Evolutionary conservation across 768 basidiomycete species (phyloP).

Genomic region (Mycena haematopus): DNA sequence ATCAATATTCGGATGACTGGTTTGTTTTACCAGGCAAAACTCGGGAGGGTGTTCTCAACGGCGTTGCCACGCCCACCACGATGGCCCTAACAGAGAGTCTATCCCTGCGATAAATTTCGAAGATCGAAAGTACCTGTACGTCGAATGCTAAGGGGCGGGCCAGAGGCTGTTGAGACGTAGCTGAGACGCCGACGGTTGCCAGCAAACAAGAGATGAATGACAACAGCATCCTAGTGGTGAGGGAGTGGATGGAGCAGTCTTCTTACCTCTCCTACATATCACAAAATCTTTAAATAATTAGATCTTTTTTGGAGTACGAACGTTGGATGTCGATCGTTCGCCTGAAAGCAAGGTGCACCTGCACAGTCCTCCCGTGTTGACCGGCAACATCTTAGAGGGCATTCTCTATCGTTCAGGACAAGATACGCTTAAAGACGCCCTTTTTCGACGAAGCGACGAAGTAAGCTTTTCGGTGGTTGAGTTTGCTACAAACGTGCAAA

Average conservation of each 20-base stretch:
- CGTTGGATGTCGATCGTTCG: constrained; percentile 13
- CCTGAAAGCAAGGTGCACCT: neutral
- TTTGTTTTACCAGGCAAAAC: constrained; percentile 71
- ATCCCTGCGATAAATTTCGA: constrained; percentile 16
- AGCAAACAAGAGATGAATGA: constrained; percentile 9
- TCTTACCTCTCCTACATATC: neutral
- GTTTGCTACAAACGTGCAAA: constrained; percentile 16
- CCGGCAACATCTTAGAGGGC: neutral
- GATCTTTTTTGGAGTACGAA: constrained; percentile 19
- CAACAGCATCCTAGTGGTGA: constrained; percentile 15
- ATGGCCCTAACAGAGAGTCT: constrained; percentile 58
- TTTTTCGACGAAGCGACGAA: constrained; percentile 1
- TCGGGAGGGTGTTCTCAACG: constrained; percentile 73
- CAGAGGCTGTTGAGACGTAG: constrained; percentile 13
- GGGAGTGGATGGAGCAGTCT: neutral
- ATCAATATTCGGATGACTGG: neutral
- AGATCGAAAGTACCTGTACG: constrained; percentile 48
- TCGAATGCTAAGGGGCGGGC: constrained; percentile 50
- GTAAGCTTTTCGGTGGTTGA: neutral
- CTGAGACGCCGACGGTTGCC: neutral
- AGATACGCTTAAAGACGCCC: neutral
- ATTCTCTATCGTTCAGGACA: neutral
- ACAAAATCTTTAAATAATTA: constrained; percentile 19
- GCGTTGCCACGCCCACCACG: constrained; percentile 80
- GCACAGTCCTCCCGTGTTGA: neutral